Evolutionary conservation across 2,329 filamentous ascomycete genomes (phyloP).

Genomic region (Ophiostoma perfectum): DNA sequence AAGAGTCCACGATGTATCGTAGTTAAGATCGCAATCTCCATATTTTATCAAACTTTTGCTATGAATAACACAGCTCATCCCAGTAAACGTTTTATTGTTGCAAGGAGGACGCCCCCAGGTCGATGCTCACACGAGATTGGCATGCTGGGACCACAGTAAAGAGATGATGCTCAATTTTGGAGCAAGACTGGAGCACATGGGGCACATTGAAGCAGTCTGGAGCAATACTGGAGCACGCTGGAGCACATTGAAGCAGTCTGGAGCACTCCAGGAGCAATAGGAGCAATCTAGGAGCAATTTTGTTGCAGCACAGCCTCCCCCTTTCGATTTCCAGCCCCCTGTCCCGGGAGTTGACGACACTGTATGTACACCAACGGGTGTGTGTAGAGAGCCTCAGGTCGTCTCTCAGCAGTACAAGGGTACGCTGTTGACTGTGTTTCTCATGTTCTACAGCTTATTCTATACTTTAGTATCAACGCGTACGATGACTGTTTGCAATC

Average conservation of each 20-base stretch:
- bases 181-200: too few relatives aligned
- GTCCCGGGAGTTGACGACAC: constrained; percentile 11
- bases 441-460: too few relatives aligned
- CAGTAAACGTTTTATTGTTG: constrained; percentile 12
- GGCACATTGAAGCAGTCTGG: too few relatives aligned
- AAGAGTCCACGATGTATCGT: neutral
- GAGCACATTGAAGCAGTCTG: too few relatives aligned
- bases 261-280: too few relatives aligned
- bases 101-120: neutral
- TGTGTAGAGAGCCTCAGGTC: neutral
- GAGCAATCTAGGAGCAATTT: constrained; percentile 4
- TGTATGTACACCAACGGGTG: constrained; percentile 6
- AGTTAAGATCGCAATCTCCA: neutral
- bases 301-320: constrained; percentile 14
- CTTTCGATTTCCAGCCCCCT: constrained; percentile 11
- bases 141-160: neutral
- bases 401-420: neutral
- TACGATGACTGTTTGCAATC: too few relatives aligned
- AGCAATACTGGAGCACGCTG: too few relatives aligned
- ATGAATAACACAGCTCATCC: constrained; percentile 8
- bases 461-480: too few relatives aligned
- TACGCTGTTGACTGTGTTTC: too few relatives aligned
- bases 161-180: neutral
- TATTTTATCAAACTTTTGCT: constrained; percentile 1
- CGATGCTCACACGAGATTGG: constrained; percentile 6